Conservation (phyloP, 495 filamentous ascomycete species). For the Pseudomonodictys pantanalensis region DNA sequence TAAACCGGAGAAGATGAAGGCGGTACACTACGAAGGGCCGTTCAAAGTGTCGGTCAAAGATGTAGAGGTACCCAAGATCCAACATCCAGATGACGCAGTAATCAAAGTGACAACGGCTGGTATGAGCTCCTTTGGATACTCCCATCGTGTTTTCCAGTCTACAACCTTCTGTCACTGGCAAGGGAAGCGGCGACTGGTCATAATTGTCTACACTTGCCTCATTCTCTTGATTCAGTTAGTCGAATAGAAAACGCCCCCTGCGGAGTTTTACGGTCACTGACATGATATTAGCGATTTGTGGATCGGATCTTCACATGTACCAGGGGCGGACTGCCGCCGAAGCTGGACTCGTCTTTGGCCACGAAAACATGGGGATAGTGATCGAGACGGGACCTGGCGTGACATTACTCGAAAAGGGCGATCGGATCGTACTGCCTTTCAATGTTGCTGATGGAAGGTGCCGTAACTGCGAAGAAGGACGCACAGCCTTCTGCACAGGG, state of each 20-base stretch:
- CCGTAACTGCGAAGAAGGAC: constrained; percentile 57
- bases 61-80: constrained; percentile 49
- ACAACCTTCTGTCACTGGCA: too few relatives aligned
- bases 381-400: constrained; percentile 49
- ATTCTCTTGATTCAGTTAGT: too few relatives aligned
- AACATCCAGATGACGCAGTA: constrained; percentile 55
- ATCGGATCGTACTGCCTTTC: constrained; percentile 58
- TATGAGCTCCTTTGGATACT: constrained; percentile 1
- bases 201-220: too few relatives aligned
- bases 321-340: constrained; percentile 42
- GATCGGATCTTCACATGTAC: constrained; percentile 51
- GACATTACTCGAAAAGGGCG: constrained; percentile 37
- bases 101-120: constrained; percentile 57
- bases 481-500: constrained; percentile 54
- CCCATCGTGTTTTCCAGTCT: background rate
- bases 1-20: constrained; percentile 46
- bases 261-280: background rate
- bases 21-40: constrained; percentile 54
- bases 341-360: constrained; percentile 47
- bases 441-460: constrained; percentile 59
- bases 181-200: too few relatives aligned
- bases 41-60: constrained; percentile 53
- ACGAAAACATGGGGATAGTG: constrained; percentile 57
- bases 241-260: too few relatives aligned
- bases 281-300: constrained; percentile 49